These are phyloP conservation scores for Periconia digitata DNA, from an alignment of 2,329 filamentous ascomycete genomes.

Conservation along the genomic window DNA sequence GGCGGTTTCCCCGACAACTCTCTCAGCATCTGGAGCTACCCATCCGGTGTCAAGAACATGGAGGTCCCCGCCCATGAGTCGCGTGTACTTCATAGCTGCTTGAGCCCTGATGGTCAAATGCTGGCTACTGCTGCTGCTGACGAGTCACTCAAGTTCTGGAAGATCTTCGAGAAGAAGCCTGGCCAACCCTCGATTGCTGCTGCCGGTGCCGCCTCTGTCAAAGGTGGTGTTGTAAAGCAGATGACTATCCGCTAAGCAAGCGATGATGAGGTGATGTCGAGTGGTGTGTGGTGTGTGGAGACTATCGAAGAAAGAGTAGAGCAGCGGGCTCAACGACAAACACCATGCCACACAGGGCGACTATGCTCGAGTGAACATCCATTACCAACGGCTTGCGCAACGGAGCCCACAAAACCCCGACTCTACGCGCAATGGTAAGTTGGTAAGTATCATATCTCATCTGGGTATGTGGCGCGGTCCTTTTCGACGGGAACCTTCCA, in stretches of 20 bases:
- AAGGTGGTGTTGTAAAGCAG: constrained; percentile 81
- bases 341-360: constrained; percentile 9
- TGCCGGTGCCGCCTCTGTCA: constrained; percentile 73
- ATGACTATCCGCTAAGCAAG: constrained; percentile 65
- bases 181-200: constrained; percentile 66
- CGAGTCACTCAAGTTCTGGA: constrained; percentile 99
- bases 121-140: constrained; percentile 93
- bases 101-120: constrained; percentile 98
- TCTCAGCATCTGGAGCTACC: constrained; percentile 98
- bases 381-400: constrained; percentile 40
- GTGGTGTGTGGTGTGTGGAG: neutral
- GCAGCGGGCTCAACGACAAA: constrained; percentile 17
- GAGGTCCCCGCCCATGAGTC: constrained; percentile 98
- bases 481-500: constrained; percentile 25
- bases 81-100: constrained; percentile 91
- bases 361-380: constrained; percentile 14
- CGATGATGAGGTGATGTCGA: neutral
- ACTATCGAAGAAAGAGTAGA: constrained; percentile 12
- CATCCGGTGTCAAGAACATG: constrained; percentile 92
- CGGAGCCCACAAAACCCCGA: constrained; percentile 35
- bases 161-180: constrained; percentile 98
- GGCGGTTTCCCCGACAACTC: constrained; percentile 99
- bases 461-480: constrained; percentile 44
- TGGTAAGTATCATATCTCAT: constrained; percentile 46
- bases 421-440: constrained; percentile 46